Evolutionary conservation across 345 rosid genomes (phyloP), one percentile per base, ranked within the genome.

Genomic region (Citrus cavaleriei): DNA sequence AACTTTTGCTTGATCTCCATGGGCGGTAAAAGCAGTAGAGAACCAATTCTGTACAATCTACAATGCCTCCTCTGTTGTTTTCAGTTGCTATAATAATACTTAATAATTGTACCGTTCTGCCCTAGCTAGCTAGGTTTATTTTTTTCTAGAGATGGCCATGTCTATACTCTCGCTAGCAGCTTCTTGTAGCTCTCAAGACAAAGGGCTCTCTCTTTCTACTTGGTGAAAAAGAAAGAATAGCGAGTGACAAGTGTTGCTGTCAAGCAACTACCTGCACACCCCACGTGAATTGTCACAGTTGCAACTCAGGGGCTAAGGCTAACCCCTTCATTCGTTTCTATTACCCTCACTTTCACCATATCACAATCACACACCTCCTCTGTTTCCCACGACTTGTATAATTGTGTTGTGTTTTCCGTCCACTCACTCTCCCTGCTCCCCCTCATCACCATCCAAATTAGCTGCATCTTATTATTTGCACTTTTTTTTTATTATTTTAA

Each of bases 261-360:
- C 85, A 81, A 70, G 77, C 80, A 84, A 70, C 82, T 74, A 82
- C 77, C 82, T 79, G 82, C 82, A 54, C 58, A 69, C 81, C 86
- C 90, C 90, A 85, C 85, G 90, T 87, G 88, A 87, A 79, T 28
- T 80, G 83, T 78, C 73, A 51, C 82, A 51, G 68, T 65, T 49
- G 30, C 32, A 73, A 40, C 42, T 67, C 34, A 55, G 62, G 61
- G 72, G 58, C 58, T 18, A 54, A 18, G 51, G 51, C 68, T 57
- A 27, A 6, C 24, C 24, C 62, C 25, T n/a, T 59, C 62, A 59
- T 24, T n/a, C 70, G 21, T 80, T 82, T 49, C 19, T 38, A 18
- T 70, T 30, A 61, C 24, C 70, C 60, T 81, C 81, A 70, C 79
- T 80, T 75, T 78, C 83, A 76, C 67, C 49, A 54, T 78, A 72